These are phyloP conservation scores for Microdochium bolleyi DNA, from an alignment of 2,329 filamentous ascomycete species.

Conservation along the genomic window DNA sequence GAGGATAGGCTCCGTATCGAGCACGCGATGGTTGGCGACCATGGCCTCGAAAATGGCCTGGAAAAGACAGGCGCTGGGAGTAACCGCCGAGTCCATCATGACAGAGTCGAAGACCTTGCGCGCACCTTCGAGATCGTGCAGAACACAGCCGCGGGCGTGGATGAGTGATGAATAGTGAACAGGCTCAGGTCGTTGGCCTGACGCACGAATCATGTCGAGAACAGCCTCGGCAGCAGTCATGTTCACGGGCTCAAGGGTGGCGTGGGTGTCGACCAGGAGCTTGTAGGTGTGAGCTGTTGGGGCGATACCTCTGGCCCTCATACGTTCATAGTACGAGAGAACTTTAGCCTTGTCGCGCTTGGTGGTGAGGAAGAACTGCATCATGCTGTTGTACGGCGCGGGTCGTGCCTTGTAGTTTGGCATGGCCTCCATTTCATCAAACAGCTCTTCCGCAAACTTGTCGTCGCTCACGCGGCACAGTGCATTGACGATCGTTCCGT, in stretches of 20 bases:
- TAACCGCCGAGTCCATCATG: constrained; percentile 56
- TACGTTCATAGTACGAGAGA: constrained; percentile 87
- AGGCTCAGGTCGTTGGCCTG: constrained; percentile 73
- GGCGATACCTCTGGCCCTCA: constrained; percentile 78
- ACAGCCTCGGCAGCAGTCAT: constrained; percentile 83
- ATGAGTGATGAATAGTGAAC: constrained; percentile 95
- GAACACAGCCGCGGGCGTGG: constrained; percentile 88
- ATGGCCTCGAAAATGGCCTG: constrained; percentile 96
- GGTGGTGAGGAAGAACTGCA: constrained; percentile 97
- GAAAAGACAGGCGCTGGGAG: constrained; percentile 78
- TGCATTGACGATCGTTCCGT: constrained; percentile 96
- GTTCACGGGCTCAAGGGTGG: constrained; percentile 84
- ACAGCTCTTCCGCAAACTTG: constrained; percentile 94
- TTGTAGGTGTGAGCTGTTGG: constrained; percentile 97
- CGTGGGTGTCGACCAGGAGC: constrained; percentile 89
- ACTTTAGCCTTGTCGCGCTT: constrained; percentile 96
- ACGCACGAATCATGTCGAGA: constrained; percentile 66
- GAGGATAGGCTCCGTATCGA: constrained; percentile 67
- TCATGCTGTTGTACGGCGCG: constrained; percentile 97
- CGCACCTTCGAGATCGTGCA: constrained; percentile 84
- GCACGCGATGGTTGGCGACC: constrained; percentile 86
- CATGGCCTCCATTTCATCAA: constrained; percentile 98
- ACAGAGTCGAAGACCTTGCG: constrained; percentile 76
- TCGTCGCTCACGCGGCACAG: constrained; percentile 95
- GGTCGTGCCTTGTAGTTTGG: constrained; percentile 97